These are phyloP conservation scores for Sugiyamaella lignohabitans DNA, from an alignment of 805 yeast species.

Conservation along the genomic window DNA sequence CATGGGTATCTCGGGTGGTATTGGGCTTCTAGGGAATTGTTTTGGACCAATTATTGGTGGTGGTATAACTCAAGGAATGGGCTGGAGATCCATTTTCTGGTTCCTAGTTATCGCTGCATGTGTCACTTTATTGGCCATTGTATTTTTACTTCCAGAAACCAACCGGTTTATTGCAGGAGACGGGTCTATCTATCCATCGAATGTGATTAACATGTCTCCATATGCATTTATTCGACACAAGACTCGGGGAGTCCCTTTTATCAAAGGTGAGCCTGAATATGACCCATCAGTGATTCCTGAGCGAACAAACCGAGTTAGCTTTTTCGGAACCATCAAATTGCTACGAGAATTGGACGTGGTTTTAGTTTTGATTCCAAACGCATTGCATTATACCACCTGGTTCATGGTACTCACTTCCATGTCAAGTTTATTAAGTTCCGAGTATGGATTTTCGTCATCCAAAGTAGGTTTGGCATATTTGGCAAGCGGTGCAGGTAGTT, in stretches of 20 bases:
- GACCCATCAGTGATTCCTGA: constrained; percentile 5
- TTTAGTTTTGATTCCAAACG: constrained; percentile 48
- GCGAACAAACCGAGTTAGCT: constrained; percentile 6
- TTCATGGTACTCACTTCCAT: constrained; percentile 57
- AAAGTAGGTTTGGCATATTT: constrained; percentile 66
- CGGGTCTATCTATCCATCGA: constrained; percentile 52
- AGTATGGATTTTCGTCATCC: constrained; percentile 47
- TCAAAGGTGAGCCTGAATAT: constrained; percentile 18
- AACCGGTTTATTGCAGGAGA: constrained; percentile 67
- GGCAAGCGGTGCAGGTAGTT: constrained; percentile 65
- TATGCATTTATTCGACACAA: constrained; percentile 19
- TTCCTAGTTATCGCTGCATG: constrained; percentile 65
- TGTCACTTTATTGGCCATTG: constrained; percentile 28
- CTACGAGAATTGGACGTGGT: constrained; percentile 33
- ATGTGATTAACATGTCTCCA: constrained; percentile 21
- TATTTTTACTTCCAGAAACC: constrained; percentile 64
- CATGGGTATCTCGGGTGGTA: constrained; percentile 59
- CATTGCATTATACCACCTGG: constrained; percentile 64
- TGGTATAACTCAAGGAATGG: constrained; percentile 38
- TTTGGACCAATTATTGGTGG: constrained; percentile 71
- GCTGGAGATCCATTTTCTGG: constrained; percentile 66
- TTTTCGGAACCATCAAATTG: constrained; percentile 12
- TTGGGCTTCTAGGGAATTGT: constrained; percentile 65
- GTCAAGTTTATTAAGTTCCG: constrained; percentile 40
- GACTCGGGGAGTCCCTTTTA: constrained; percentile 22